These are phyloP conservation scores for Fusarium neocosmosporiellum DNA, from an alignment of 2,329 filamentous ascomycete species.

Conservation along the genomic window DNA sequence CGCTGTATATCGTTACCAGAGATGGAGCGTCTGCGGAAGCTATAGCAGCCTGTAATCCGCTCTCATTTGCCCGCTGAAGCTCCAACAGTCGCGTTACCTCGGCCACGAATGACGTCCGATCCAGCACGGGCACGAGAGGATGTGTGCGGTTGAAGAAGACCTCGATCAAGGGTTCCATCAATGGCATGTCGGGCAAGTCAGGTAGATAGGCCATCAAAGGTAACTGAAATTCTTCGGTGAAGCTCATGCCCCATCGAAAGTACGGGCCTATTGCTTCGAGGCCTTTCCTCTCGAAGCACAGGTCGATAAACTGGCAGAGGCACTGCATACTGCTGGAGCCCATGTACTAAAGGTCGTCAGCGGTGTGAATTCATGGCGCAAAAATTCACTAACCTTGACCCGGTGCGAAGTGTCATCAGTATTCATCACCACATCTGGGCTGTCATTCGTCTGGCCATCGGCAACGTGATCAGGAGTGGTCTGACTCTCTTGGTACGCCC, in stretches of 20 bases:
- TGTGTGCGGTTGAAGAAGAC: slow-evolving; percentile 37
- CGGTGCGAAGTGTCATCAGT: slow-evolving; percentile 38
- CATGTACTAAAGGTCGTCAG: slow-evolving; percentile 25
- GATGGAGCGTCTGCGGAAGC: slow-evolving; percentile 21
- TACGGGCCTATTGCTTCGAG: slow-evolving; percentile 29
- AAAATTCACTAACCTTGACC: slow-evolving; percentile 37
- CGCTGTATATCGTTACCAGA: slow-evolving; percentile 25
- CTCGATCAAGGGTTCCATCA: slow-evolving; percentile 34
- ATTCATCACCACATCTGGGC: slow-evolving; percentile 36
- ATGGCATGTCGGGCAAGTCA: slow-evolving; percentile 23
- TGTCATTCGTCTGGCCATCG: slow-evolving; percentile 27
- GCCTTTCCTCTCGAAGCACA: slow-evolving; percentile 32
- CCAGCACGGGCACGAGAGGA: slow-evolving; percentile 30
- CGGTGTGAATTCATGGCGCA: no score
- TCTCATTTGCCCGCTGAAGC: slow-evolving; percentile 20
- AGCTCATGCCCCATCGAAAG: slow-evolving; percentile 38
- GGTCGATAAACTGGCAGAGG: slow-evolving; percentile 29
- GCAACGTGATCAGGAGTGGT: slow-evolving; percentile 22
- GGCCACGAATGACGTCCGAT: slow-evolving; percentile 27
- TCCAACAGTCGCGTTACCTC: slow-evolving; percentile 30
- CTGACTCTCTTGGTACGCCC: slow-evolving; percentile 31
- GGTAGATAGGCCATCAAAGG: slow-evolving; percentile 26
- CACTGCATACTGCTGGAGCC: slow-evolving; percentile 37
- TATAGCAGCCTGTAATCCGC: slow-evolving; percentile 22
- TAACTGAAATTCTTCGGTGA: slow-evolving; percentile 31